Conservation (phyloP, 805 yeast genomes). For the Pichia manshurica region DNA sequence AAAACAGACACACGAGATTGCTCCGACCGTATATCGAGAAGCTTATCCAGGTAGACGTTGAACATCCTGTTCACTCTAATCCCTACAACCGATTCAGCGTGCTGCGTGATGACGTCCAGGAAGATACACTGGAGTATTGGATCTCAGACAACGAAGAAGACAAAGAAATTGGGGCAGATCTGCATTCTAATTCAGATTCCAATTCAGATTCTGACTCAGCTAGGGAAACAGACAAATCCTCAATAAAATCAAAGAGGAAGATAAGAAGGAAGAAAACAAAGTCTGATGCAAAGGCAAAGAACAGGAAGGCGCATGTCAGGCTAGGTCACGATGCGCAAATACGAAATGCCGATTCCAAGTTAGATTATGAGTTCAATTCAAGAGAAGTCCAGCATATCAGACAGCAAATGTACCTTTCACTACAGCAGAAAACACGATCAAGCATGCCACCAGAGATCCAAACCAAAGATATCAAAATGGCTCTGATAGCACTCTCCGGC, state of each 20-base stretch:
- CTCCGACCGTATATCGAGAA: conserved; percentile 7
- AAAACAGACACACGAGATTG: conserved; percentile 1
- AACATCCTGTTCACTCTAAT: conserved; percentile 11
- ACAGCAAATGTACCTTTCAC: conserved; percentile 10
- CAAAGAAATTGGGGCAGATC: not conserved
- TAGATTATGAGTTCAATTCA: not conserved
- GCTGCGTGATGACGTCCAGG: conserved; percentile 15
- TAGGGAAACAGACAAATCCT: too few relatives aligned
- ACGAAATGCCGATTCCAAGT: not conserved
- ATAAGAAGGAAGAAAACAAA: not conserved
- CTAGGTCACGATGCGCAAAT: conserved; percentile 4
- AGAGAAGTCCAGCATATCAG: conserved; percentile 5
- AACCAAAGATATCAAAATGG: not conserved
- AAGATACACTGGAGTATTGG: conserved; percentile 22
- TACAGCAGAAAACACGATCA: not conserved
- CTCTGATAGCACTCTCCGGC: not conserved
- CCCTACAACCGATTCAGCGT: conserved; percentile 11
- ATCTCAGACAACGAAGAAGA: conserved; percentile 11
- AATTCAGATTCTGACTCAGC: too few relatives aligned
- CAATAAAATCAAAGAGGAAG: too few relatives aligned
- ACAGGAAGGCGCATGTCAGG: not conserved
- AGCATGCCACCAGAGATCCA: not conserved
- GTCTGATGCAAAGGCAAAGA: not conserved
- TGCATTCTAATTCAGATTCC: not conserved
- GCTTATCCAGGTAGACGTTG: conserved; percentile 5